Conservation (phyloP, 768 basidiomycete species). For the Tricholoma sp. region DNA sequence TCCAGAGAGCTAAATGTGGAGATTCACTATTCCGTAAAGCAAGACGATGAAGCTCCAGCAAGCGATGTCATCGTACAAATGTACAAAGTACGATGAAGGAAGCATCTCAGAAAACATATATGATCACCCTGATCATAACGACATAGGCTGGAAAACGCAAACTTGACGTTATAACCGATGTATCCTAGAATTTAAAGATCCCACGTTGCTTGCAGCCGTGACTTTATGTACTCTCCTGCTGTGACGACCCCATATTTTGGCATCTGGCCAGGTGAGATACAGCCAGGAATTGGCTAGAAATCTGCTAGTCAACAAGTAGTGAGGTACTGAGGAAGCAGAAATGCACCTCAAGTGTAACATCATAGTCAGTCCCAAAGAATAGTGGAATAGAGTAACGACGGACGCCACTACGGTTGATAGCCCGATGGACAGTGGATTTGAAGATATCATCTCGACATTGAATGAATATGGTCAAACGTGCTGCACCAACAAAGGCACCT, state of each 20-base stretch:
- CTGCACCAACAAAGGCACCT: slow-evolving; percentile 13
- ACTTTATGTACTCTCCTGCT: slow-evolving; percentile 82
- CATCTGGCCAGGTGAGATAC: slow-evolving; percentile 36
- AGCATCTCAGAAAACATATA: background rate
- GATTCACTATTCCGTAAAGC: slow-evolving; percentile 66
- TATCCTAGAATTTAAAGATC: slow-evolving; percentile 1
- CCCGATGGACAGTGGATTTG: slow-evolving; percentile 87
- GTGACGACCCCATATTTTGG: slow-evolving; percentile 65
- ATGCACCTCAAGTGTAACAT: slow-evolving; percentile 71
- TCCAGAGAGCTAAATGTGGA: slow-evolving; percentile 88
- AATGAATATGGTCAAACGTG: background rate
- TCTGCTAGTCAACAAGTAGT: background rate
- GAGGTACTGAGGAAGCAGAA: background rate
- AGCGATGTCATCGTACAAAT: slow-evolving; percentile 60
- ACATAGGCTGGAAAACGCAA: background rate
- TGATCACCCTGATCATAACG: background rate
- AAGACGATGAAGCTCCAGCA: slow-evolving; percentile 33
- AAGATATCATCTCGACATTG: slow-evolving; percentile 71
- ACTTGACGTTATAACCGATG: background rate
- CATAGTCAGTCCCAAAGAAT: slow-evolving; percentile 88
- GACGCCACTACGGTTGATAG: slow-evolving; percentile 66
- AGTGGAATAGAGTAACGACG: slow-evolving; percentile 81
- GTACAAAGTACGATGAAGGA: slow-evolving; percentile 64
- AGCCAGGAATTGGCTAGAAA: slow-evolving; percentile 47
- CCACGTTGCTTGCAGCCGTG: slow-evolving; percentile 65